Conservation (phyloP, 163 green algal genomes). For the Chlamydomonas reinhardtii region DNA sequence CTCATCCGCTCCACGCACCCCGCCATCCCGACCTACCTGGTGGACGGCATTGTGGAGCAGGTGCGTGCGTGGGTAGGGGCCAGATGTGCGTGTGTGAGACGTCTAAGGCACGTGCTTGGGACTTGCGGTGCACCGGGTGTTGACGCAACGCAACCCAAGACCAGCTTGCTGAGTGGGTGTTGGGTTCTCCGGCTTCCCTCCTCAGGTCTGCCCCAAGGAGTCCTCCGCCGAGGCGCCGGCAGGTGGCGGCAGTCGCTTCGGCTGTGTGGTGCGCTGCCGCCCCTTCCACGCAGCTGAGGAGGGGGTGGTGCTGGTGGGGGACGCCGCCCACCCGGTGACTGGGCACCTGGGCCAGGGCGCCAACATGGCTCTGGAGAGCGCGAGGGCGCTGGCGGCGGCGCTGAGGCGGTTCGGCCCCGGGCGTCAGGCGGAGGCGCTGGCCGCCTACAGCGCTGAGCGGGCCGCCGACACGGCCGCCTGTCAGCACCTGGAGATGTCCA, state of each 20-base stretch:
- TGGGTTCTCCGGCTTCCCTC: too few relatives aligned
- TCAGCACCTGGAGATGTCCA: not conserved
- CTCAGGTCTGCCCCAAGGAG: too few relatives aligned
- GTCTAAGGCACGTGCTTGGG: too few relatives aligned
- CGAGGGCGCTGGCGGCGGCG: not conserved
- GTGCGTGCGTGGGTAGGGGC: not conserved
- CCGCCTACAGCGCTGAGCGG: not conserved
- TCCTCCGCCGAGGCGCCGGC: not conserved
- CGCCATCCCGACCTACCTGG: not conserved
- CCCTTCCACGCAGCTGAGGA: not conserved
- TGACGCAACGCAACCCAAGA: too few relatives aligned
- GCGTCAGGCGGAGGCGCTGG: not conserved
- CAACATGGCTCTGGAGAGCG: slow-evolving; percentile 1
- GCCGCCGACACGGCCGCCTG: not conserved
- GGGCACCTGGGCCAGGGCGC: not conserved
- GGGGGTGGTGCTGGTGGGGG: slow-evolving; percentile 60
- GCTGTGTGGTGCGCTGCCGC: not conserved
- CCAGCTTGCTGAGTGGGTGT: too few relatives aligned
- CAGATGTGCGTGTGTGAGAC: too few relatives aligned
- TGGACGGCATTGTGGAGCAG: not conserved
- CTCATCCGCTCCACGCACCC: not conserved
- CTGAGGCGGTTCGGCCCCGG: not conserved
- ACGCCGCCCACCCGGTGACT: slow-evolving; percentile 63
- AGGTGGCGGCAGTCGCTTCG: not conserved
- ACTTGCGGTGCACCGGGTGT: too few relatives aligned